Base-by-base conservation (phyloP, 352 stramenopile genomes). In the Phytopythium vexans region DNA sequence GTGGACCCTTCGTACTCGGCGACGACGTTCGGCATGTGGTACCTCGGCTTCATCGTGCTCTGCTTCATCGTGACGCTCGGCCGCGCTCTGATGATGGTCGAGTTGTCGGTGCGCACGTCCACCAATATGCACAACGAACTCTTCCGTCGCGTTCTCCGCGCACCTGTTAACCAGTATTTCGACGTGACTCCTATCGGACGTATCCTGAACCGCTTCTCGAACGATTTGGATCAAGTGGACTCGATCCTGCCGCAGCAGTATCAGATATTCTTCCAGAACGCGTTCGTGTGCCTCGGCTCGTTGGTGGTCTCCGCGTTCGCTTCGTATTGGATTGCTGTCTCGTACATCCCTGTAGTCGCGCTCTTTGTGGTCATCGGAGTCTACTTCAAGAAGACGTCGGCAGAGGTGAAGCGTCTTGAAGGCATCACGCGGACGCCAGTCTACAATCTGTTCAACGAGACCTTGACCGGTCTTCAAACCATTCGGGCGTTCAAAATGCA, bases 321-420 rank as follows among this genome's bases (percentile, higher is more conserved):
- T 15, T 50, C 34, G 6, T 64, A 64, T 31, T 64, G 58, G 58
- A 64, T 64, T 34, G 48, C 39, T 4, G 52, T 64, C 9, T 40
- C 52, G 4, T 60, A 64, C 15, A 35, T 64, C n/a, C 58, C 58
- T 6, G 49, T 56, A 11, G 38, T 60, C 4, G 21, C 37, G 8
- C 12, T 60, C 1, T 60, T 60, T 36, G 34, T 60, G 11, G 8
- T 56, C 27, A 64, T 46, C 11, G 58, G 46, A 6, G 40, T 52
- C 9, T 64, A 55, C 34, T 97, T 95, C 62, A 82, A 96, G 46
- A 63, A 71, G 38, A 87, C 66, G 6, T 72, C 82, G 50, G 66
- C 70, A 2, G 92, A 97, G 49, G 68, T 98, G 3, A 97, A 98
- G 72, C 80, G 94, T 7, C 72, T 98, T 35, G 95, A 99, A 61